These are phyloP conservation scores for Paracoccidioides brasiliensis DNA, from an alignment of 2,329 filamentous ascomycete genomes.

Conservation along the genomic window DNA sequence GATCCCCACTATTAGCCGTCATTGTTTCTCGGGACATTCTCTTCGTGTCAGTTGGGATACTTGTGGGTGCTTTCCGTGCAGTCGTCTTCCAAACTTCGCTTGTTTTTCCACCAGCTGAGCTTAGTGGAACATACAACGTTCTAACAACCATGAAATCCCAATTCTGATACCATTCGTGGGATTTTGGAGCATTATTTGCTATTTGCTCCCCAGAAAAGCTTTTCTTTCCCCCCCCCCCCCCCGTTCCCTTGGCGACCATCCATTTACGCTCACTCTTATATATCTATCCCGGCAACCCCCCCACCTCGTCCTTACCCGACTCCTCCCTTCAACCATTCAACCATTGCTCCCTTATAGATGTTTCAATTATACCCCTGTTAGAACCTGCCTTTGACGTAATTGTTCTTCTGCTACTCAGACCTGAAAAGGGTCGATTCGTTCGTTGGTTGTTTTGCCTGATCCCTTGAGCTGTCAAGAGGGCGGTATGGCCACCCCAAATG, in stretches of 20 bases:
- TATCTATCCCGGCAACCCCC: background rate
- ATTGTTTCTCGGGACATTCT: background rate
- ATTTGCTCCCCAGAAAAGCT: background rate
- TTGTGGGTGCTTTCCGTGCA: background rate
- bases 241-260: background rate
- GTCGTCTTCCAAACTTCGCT: background rate
- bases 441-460: background rate
- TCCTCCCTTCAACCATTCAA: background rate
- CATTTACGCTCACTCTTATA: background rate
- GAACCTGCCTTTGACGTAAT: no score
- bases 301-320: background rate
- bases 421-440: background rate
- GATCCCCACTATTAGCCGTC: no score
- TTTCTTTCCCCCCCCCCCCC: background rate
- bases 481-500: background rate
- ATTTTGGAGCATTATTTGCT: background rate
- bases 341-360: no score
- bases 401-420: background rate
- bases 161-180: constrained; percentile 1
- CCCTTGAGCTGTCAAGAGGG: background rate
- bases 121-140: background rate
- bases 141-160: background rate
- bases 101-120: background rate
- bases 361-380: no score
- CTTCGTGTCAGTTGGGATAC: background rate